phyloP scores from a whole-genome alignment of 768 basidiomycete genomes.

The Dentipellis fragilis region DNA sequence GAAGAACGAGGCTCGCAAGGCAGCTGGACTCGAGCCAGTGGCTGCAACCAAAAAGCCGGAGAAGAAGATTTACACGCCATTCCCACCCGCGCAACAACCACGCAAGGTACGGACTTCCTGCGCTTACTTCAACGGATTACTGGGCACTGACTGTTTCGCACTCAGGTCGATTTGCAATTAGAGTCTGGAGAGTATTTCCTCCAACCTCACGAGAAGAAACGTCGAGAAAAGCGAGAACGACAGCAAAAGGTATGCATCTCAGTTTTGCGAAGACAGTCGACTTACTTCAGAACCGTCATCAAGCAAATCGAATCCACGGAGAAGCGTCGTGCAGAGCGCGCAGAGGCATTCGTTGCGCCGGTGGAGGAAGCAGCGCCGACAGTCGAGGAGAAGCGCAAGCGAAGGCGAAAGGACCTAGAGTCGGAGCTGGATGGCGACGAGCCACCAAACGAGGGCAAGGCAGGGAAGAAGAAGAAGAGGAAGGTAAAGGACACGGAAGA shows the following conservation, averaged over 20 bases:
- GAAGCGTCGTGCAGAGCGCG: slow-evolving; percentile 68
- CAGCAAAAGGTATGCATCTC: slow-evolving; percentile 59
- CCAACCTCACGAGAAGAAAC: slow-evolving; percentile 80
- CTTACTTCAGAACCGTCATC: background rate
- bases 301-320: slow-evolving; percentile 75
- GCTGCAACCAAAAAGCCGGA: slow-evolving; percentile 33
- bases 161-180: slow-evolving; percentile 81
- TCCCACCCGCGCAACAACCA: slow-evolving; percentile 90
- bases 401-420: slow-evolving; percentile 28
- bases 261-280: background rate
- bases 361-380: slow-evolving; percentile 64
- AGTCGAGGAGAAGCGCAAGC: slow-evolving; percentile 68
- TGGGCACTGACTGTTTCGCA: background rate
- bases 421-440: slow-evolving; percentile 24
- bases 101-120: slow-evolving; percentile 54
- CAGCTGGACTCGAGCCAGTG: slow-evolving; percentile 50
- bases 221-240: slow-evolving; percentile 56
- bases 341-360: slow-evolving; percentile 83
- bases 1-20: slow-evolving; percentile 54
- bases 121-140: background rate
- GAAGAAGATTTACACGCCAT: slow-evolving; percentile 97
- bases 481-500: slow-evolving; percentile 15
- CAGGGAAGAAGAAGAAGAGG: slow-evolving; percentile 33
- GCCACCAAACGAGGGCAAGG: slow-evolving; percentile 16
- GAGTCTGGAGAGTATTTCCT: slow-evolving; percentile 99